Conservation (phyloP, 208 protist species). For the Crithidia thermophila region DNA sequence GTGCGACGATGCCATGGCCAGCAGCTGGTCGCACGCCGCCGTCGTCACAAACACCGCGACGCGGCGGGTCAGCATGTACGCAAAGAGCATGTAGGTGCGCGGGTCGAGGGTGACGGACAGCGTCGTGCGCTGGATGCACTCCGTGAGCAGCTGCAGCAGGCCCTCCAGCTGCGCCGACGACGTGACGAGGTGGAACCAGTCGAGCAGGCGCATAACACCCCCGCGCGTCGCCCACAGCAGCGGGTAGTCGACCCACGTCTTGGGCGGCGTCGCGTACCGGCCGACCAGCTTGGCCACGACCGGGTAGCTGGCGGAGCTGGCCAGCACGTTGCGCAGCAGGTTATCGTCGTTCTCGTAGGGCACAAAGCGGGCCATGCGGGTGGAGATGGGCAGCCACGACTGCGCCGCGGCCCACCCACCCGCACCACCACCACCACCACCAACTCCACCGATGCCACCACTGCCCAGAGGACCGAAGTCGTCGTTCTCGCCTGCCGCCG, state of each 20-base stretch:
- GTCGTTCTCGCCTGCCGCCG: neutral
- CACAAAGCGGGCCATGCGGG: conserved; percentile 73
- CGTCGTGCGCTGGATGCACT: conserved; percentile 48
- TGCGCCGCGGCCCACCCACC: neutral
- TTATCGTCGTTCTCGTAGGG: conserved; percentile 65
- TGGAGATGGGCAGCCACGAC: conserved; percentile 32
- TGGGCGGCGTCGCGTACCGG: conserved; percentile 63
- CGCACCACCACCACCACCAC: neutral
- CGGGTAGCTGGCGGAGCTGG: conserved; percentile 29
- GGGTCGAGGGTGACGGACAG: conserved; percentile 49
- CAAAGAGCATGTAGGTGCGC: conserved; percentile 71
- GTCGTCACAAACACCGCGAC: conserved; percentile 55
- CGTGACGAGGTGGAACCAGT: conserved; percentile 64
- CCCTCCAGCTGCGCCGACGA: conserved; percentile 49
- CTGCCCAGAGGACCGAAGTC: neutral
- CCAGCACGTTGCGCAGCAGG: conserved; percentile 57
- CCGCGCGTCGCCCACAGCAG: conserved; percentile 66
- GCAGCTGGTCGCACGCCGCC: conserved; percentile 53
- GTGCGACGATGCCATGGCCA: conserved; percentile 53
- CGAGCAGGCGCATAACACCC: conserved; percentile 61
- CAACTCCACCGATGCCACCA: neutral
- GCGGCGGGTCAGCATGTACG: conserved; percentile 54
- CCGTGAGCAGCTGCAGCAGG: conserved; percentile 48
- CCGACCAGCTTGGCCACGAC: conserved; percentile 73
- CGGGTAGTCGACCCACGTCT: conserved; percentile 75